A percentile compares a stretch with the other conserved stretches of the same genome.
Conservation (phyloP, 2,329 filamentous ascomycete species). For the Curvularia lunata region DNA sequence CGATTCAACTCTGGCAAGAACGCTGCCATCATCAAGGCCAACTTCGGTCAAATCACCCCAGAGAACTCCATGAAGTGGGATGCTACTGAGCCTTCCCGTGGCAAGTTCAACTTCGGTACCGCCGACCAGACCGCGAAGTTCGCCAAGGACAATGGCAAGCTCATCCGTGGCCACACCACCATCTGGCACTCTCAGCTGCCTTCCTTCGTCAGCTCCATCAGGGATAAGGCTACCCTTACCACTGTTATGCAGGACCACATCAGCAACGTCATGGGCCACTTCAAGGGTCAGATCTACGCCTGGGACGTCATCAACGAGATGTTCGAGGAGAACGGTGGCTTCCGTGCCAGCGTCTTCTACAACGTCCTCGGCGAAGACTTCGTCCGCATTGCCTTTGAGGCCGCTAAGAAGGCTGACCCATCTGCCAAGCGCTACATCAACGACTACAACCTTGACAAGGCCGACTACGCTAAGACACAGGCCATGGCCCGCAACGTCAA, state of each 20-base stretch:
- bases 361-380: slow-evolving; percentile 74
- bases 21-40: slow-evolving; percentile 63
- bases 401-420: slow-evolving; percentile 71
- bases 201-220: slow-evolving; percentile 65
- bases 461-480: slow-evolving; percentile 65
- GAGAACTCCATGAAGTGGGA: slow-evolving; percentile 78
- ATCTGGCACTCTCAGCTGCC: slow-evolving; percentile 65
- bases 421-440: slow-evolving; percentile 77
- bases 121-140: slow-evolving; percentile 66
- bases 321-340: slow-evolving; percentile 65
- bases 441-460: slow-evolving; percentile 68
- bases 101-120: slow-evolving; percentile 57
- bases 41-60: slow-evolving; percentile 70
- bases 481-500: slow-evolving; percentile 66
- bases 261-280: slow-evolving; percentile 62
- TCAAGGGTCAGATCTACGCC: slow-evolving; percentile 68
- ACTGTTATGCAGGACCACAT: slow-evolving; percentile 67
- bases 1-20: slow-evolving; percentile 60
- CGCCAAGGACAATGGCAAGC: slow-evolving; percentile 62
- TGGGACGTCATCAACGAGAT: slow-evolving; percentile 73
- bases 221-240: slow-evolving; percentile 61
- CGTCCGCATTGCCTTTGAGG: slow-evolving; percentile 73
- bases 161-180: slow-evolving; percentile 70
- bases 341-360: slow-evolving; percentile 69
- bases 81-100: slow-evolving; percentile 55